Evolutionary conservation across 2,329 filamentous ascomycete genomes (phyloP).

Genomic region (Samsoniella hepiali): DNA sequence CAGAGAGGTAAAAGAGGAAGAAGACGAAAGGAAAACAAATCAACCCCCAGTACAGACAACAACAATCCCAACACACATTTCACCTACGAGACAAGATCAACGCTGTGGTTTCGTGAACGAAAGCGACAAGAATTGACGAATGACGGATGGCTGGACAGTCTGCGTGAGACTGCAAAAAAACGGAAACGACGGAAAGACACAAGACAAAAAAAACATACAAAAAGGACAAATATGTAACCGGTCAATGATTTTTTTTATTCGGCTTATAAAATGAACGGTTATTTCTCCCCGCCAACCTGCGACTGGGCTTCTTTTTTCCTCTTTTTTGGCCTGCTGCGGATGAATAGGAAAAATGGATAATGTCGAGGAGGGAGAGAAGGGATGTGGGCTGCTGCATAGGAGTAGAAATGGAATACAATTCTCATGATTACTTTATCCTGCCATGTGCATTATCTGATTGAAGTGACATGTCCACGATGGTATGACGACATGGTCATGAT

Average conservation of each 20-base stretch:
- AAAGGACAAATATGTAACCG: conserved; percentile 18
- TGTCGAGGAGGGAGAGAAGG: neutral
- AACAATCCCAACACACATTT: conserved; percentile 18
- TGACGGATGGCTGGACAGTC: neutral
- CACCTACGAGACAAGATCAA: conserved; percentile 1
- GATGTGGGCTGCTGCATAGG: conserved; percentile 14
- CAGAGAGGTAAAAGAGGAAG: conserved; percentile 8
- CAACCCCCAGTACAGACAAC: conserved; percentile 18
- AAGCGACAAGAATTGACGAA: neutral
- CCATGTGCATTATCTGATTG: no score
- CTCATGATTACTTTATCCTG: conserved; percentile 2
- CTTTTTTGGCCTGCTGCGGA: neutral
- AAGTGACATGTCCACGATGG: neutral
- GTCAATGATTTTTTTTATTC: conserved; percentile 16
- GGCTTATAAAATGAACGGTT: conserved; percentile 17
- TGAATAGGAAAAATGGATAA: conserved; percentile 6
- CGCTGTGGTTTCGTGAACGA: conserved; percentile 4
- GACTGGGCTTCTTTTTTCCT: conserved; percentile 4
- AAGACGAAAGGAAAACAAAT: conserved; percentile 19
- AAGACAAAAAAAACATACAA: conserved; percentile 15
- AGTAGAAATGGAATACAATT: conserved; percentile 18
- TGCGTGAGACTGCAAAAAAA: neutral
- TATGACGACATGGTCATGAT: neutral
- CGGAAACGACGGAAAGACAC: conserved; percentile 15
- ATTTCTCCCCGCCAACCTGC: conserved; percentile 13